phyloP scores from a whole-genome alignment of 2,329 filamentous ascomycete genomes.

The Stagonosporopsis chrysanthemi region DNA sequence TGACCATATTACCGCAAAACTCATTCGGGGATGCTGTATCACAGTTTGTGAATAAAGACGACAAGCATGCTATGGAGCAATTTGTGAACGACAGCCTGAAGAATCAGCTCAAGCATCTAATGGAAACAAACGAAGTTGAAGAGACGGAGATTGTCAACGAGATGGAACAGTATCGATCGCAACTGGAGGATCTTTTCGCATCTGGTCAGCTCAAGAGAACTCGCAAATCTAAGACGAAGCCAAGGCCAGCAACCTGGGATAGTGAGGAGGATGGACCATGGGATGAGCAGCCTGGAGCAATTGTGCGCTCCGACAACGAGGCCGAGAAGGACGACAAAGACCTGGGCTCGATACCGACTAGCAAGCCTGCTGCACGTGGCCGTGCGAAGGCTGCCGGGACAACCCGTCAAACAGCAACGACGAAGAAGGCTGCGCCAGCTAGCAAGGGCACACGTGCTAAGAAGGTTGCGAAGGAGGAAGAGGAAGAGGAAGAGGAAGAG shows the following conservation, averaged over 20 bases:
- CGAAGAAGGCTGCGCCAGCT: conserved; percentile 47
- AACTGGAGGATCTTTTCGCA: conserved; percentile 74
- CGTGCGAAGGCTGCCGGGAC: conserved; percentile 54
- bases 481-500: conserved; percentile 52
- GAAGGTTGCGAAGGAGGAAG: conserved; percentile 53
- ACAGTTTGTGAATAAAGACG: conserved; percentile 93
- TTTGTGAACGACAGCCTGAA: conserved; percentile 56
- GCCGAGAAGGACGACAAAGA: conserved; percentile 53
- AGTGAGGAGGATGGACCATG: conserved; percentile 87
- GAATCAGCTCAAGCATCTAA: conserved; percentile 54
- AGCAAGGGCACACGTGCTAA: conserved; percentile 50
- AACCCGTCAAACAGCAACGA: conserved; percentile 37
- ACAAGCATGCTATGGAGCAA: conserved; percentile 81
- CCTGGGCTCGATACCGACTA: conserved; percentile 42
- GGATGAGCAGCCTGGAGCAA: conserved; percentile 77
- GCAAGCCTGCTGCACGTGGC: conserved; percentile 54
- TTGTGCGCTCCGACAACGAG: conserved; percentile 61
- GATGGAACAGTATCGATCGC: conserved; percentile 75
- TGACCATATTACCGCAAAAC: conserved; percentile 92
- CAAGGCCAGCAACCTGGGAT: conserved; percentile 83
- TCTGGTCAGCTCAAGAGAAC: conserved; percentile 67
- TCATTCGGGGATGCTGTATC: conserved; percentile 91
- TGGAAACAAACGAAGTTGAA: conserved; percentile 66
- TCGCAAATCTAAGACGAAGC: conserved; percentile 69
- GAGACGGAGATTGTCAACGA: conserved; percentile 74